A percentile compares a stretch with the other conserved stretches of the same genome.
phyloP scores from a whole-genome alignment of 768 basidiomycete genomes.

The Hygrocybe coccinea region DNA sequence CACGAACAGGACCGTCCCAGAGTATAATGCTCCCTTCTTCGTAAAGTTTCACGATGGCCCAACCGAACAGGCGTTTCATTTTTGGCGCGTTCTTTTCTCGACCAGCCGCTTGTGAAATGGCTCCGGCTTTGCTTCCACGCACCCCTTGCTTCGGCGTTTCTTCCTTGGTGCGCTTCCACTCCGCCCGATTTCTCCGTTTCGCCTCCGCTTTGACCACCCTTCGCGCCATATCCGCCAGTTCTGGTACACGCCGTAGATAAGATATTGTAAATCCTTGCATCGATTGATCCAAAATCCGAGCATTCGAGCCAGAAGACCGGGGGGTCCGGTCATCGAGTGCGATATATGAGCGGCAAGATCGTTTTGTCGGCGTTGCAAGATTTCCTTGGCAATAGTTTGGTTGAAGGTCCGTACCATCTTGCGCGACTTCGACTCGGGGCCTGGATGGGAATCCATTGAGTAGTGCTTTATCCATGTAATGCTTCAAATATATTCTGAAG shows the following conservation, averaged over 20 bases:
- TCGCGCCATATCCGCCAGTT: conserved; percentile 57
- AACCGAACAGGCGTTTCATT: conserved; percentile 64
- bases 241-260: conserved; percentile 72
- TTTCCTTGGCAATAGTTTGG: conserved; percentile 5
- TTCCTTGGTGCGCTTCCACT: conserved; percentile 40
- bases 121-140: conserved; percentile 7
- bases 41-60: conserved; percentile 58
- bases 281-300: conserved; percentile 16
- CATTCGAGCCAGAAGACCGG: conserved; percentile 13
- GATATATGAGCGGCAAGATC: conserved; percentile 7
- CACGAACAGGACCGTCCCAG: conserved; percentile 60
- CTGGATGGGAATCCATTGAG: conserved; percentile 7
- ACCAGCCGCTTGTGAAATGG: neutral
- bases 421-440: neutral
- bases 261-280: conserved; percentile 62
- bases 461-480: conserved; percentile 66
- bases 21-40: conserved; percentile 71
- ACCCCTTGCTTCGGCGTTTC: conserved; percentile 14
- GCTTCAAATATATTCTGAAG: conserved; percentile 71
- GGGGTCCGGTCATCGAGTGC: conserved; percentile 20
- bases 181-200: conserved; percentile 49
- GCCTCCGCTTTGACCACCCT: conserved; percentile 60
- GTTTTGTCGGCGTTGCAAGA: conserved; percentile 38
- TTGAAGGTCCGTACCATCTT: conserved; percentile 5
- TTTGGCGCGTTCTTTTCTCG: conserved; percentile 34